Conservation (phyloP, 495 filamentous ascomycete species). For the Aspergillus bridgeri region DNA sequence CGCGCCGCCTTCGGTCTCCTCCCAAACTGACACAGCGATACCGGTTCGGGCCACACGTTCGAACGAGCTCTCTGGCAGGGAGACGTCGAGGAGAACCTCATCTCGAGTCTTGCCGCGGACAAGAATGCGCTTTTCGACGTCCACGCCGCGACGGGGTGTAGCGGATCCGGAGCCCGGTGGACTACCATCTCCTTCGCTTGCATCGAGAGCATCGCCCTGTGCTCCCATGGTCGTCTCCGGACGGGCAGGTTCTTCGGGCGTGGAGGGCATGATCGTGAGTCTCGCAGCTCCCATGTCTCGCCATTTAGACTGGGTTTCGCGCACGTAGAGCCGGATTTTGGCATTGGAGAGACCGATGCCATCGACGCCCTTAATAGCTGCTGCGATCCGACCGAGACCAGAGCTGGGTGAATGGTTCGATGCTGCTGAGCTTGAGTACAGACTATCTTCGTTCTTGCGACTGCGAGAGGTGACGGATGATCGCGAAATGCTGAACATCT, state of each 20-base stretch:
- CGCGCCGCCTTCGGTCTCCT: slow-evolving; percentile 69
- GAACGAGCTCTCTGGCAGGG: slow-evolving; percentile 79
- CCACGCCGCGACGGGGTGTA: slow-evolving; percentile 33
- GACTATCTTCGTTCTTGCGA: slow-evolving; percentile 55
- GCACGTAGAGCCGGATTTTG: slow-evolving; percentile 77
- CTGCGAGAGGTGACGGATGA: slow-evolving; percentile 56
- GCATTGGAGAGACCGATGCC: slow-evolving; percentile 67
- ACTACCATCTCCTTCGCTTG: slow-evolving; percentile 18
- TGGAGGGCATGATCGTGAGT: slow-evolving; percentile 73
- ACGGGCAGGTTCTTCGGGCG: slow-evolving; percentile 44
- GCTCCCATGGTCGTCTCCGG: slow-evolving; percentile 31
- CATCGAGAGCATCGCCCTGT: slow-evolving; percentile 22
- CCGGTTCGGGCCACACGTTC: slow-evolving; percentile 77
- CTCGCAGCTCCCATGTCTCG: slow-evolving; percentile 82
- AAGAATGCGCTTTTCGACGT: slow-evolving; percentile 76
- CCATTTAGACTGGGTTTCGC: slow-evolving; percentile 77
- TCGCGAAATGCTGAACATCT: slow-evolving; percentile 74
- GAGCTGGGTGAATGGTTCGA: slow-evolving; percentile 45
- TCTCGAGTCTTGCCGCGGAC: slow-evolving; percentile 65
- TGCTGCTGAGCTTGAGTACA: slow-evolving; percentile 53
- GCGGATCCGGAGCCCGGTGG: slow-evolving; percentile 34
- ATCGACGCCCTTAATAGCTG: slow-evolving; percentile 47
- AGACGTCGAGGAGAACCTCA: slow-evolving; percentile 73
- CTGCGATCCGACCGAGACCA: slow-evolving; percentile 54
- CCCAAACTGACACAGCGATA: slow-evolving; percentile 83